phyloP scores from a whole-genome alignment of 2,329 filamentous ascomycete genomes.

The Dactylellina cionopaga region DNA sequence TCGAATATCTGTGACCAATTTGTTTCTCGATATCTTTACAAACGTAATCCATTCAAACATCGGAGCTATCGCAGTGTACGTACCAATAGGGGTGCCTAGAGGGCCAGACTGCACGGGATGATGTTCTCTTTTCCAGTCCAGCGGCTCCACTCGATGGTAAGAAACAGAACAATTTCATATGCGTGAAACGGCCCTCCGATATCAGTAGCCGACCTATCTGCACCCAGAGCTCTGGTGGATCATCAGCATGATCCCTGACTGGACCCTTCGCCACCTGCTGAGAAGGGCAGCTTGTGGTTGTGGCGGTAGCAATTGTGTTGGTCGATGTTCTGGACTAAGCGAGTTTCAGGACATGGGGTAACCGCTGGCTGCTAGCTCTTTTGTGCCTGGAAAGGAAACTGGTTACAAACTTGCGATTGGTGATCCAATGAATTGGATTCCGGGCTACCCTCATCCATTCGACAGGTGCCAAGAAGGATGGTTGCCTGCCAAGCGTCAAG shows the following conservation, averaged over 20 bases:
- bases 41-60: too few relatives aligned
- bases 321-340: conserved; percentile 24
- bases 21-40: conserved; percentile 9
- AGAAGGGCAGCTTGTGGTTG: conserved; percentile 30
- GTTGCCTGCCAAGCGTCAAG: conserved; percentile 43
- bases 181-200: background rate
- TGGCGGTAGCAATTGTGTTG: conserved; percentile 29
- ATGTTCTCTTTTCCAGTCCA: too few relatives aligned
- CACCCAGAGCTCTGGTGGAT: conserved; percentile 14
- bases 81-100: conserved; percentile 11
- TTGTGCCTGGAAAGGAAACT: conserved; percentile 41
- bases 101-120: background rate
- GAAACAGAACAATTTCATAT: background rate
- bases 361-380: conserved; percentile 1
- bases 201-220: conserved; percentile 3
- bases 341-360: conserved; percentile 38
- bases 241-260: conserved; percentile 12
- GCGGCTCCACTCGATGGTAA: background rate
- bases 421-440: conserved; percentile 17
- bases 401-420: conserved; percentile 21
- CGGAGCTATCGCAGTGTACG: too few relatives aligned
- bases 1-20: conserved; percentile 24
- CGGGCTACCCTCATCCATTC: conserved; percentile 3
- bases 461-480: conserved; percentile 29
- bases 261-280: conserved; percentile 36